phyloP scores from a whole-genome alignment of 129 eudicot species.

The Artemisia tridentata region DNA sequence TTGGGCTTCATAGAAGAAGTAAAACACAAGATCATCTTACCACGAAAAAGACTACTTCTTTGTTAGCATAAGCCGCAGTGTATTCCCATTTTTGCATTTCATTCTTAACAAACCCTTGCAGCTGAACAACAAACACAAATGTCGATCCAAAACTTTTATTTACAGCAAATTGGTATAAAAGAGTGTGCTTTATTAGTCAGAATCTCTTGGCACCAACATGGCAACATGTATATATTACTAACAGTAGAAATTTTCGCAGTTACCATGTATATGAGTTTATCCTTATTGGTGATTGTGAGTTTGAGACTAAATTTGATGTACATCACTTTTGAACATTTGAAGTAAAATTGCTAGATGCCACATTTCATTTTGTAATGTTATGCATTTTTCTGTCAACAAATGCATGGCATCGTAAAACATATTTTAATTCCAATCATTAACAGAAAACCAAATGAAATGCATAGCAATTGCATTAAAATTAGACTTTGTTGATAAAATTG shows the following conservation, averaged over 20 bases:
- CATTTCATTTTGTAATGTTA: not conserved
- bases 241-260: too few relatives aligned
- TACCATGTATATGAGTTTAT: too few relatives aligned
- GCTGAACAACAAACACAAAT: slow-evolving; percentile 36
- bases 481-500: not conserved
- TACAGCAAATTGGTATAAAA: not conserved
- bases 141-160: not conserved
- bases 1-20: not conserved
- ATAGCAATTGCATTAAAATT: slow-evolving; percentile 3
- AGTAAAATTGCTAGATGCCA: too few relatives aligned
- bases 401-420: too few relatives aligned
- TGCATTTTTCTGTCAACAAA: too few relatives aligned
- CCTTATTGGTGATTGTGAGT: too few relatives aligned
- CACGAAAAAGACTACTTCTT: slow-evolving; percentile 80
- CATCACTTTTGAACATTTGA: too few relatives aligned
- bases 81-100: slow-evolving; percentile 58
- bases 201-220: not conserved
- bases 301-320: too few relatives aligned
- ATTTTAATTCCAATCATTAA: too few relatives aligned
- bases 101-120: slow-evolving; percentile 57
- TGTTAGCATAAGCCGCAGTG: slow-evolving; percentile 59
- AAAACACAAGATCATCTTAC: slow-evolving; percentile 38
- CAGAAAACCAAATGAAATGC: not conserved
- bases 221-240: too few relatives aligned
- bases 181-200: not conserved